Evolutionary conservation across 129 eudicot genomes (phyloP).

Genomic region (Flaveria brownii): DNA sequence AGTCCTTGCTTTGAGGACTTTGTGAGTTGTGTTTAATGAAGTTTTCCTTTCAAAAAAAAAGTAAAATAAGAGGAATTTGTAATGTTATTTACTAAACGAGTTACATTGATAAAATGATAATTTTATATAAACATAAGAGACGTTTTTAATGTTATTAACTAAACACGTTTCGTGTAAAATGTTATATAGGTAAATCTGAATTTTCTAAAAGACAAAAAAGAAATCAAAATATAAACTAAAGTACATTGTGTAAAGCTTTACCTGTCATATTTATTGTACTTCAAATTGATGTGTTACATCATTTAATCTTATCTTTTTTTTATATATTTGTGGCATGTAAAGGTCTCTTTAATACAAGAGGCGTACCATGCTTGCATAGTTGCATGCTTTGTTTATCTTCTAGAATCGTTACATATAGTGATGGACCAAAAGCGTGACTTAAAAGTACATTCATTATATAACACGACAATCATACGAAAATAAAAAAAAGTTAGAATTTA

Average conservation of each 20-base stretch:
- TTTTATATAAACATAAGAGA: too few species aligned
- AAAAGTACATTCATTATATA: not conserved
- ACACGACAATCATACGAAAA: not conserved
- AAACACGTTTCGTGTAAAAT: too few species aligned
- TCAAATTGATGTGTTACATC: not conserved
- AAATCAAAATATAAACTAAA: not conserved
- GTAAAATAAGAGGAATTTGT: too few species aligned
- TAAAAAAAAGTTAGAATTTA: not conserved
- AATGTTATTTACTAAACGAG: too few species aligned
- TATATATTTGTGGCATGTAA: slow-evolving; percentile 3
- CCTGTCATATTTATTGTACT: not conserved
- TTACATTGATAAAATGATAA: too few species aligned
- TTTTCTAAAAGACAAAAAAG: not conserved
- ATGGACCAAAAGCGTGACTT: not conserved
- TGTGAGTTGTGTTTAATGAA: too few species aligned
- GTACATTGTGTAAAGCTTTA: not conserved
- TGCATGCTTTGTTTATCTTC: slow-evolving; percentile 27
- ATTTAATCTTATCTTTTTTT: not conserved
- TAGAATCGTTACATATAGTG: not conserved
- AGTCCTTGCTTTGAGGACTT: too few species aligned
- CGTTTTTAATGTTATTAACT: too few species aligned
- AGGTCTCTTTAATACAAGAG: slow-evolving; percentile 6
- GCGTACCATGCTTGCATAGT: not conserved
- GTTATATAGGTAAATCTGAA: too few species aligned
- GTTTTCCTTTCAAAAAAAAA: too few species aligned